These are phyloP conservation scores for Aquilaria agallochum DNA, from an alignment of 441 rosid genomes.

Conservation along the genomic window DNA sequence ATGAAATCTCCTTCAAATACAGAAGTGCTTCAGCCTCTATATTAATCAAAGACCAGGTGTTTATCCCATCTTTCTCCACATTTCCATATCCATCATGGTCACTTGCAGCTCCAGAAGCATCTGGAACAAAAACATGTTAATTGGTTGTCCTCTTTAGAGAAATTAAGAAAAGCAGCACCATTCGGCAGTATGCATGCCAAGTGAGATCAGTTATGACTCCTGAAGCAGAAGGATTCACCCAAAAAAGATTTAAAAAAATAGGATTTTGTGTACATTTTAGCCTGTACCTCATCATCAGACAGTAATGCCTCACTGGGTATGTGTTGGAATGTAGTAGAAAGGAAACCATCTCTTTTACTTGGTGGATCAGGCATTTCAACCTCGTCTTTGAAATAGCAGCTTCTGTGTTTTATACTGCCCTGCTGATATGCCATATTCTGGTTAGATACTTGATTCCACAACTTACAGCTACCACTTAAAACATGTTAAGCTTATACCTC, in stretches of 20 bases:
- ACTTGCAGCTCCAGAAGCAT: constrained; percentile 14
- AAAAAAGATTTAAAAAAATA: constrained; percentile 1
- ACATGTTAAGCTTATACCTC: constrained; percentile 19
- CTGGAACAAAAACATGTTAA: constrained; percentile 9
- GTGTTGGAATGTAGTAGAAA: constrained; percentile 23
- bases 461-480: constrained; percentile 17
- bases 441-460: constrained; percentile 4
- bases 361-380: constrained; percentile 67
- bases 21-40: too few relatives aligned
- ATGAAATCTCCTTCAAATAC: constrained; percentile 28
- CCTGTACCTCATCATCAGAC: constrained; percentile 53
- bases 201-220: too few relatives aligned
- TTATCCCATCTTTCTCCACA: constrained; percentile 25
- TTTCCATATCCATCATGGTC: constrained; percentile 18
- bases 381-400: constrained; percentile 40
- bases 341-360: constrained; percentile 24
- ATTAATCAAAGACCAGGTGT: constrained; percentile 32
- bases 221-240: background rate
- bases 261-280: constrained; percentile 3
- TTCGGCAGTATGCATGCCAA: background rate
- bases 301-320: constrained; percentile 26
- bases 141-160: constrained; percentile 26
- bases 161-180: background rate
- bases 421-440: constrained; percentile 16
- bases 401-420: constrained; percentile 28